Percentiles rank a stretch among this genome's conserved stretches.
Evolutionary conservation across 2,329 filamentous ascomycete species (phyloP).

Genomic region (Fusarium paranaense): DNA sequence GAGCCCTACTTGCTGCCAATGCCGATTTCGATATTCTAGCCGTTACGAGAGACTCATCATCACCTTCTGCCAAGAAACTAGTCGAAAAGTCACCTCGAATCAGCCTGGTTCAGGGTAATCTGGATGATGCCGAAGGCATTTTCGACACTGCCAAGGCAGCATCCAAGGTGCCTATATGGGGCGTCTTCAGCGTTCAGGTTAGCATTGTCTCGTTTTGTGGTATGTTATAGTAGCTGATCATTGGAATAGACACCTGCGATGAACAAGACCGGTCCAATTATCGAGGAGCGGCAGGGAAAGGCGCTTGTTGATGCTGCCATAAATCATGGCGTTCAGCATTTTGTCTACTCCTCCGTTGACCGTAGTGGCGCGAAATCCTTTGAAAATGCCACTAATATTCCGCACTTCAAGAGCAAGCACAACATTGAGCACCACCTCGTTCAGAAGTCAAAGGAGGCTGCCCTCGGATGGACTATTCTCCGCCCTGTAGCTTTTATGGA

Average conservation of each 20-base stretch:
- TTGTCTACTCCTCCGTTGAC: conserved; percentile 72
- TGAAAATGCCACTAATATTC: conserved; percentile 64
- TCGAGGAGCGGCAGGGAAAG: conserved; percentile 60
- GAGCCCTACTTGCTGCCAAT: conserved; percentile 45
- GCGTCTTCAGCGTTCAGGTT: neutral
- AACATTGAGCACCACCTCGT: conserved; percentile 71
- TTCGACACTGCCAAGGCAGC: conserved; percentile 50
- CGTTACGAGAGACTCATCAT: conserved; percentile 68
- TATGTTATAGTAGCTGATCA: neutral
- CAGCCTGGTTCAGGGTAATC: conserved; percentile 67
- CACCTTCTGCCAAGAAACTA: conserved; percentile 62
- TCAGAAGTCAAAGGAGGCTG: conserved; percentile 48
- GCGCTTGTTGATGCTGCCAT: conserved; percentile 66
- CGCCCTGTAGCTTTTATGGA: conserved; percentile 57
- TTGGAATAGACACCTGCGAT: neutral
- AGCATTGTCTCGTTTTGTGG: neutral
- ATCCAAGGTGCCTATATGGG: neutral
- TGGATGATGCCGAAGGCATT: conserved; percentile 62
- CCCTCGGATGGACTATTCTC: conserved; percentile 53
- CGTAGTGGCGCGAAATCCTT: conserved; percentile 65
- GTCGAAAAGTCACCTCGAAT: conserved; percentile 58
- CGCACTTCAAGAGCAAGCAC: conserved; percentile 71
- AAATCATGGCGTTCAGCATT: conserved; percentile 64
- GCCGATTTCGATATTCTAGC: conserved; percentile 65
- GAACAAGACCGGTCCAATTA: neutral